Evolutionary conservation across 345 rosid genomes (phyloP), one percentile per base, ranked within the genome.

Genomic region (Reutealis trisperma): DNA sequence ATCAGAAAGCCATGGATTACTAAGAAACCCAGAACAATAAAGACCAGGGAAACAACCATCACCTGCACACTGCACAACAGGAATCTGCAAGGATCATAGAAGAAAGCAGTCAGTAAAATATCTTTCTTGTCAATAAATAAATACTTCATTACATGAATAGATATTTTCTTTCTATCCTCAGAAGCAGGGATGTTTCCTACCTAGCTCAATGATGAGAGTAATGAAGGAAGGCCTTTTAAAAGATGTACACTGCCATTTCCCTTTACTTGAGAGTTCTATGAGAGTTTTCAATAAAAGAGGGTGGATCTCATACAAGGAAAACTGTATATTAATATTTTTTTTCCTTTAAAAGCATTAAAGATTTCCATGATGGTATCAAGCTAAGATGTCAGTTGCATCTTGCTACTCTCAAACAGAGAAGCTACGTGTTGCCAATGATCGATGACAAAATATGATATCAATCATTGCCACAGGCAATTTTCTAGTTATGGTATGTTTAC

Each of bases 1-100:
- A 88, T 96, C 97, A 76, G 98, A 91, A 76, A 96, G 93, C 98
- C 99, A 96, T 2, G 96, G 94, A 70, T 87, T 85, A 57, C 71
- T 70, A 62, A 87, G 93, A 67, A 90, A 71, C 72, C 76, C 45
- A 2, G 87, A 84, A 70, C 49, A 74, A 82, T 93, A 96, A 64
- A 96, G 94, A 78, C 99, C 99, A 5, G 98, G 97, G 82, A 96
- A 96, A 71, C 89, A 85, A 70, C 89, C 93, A 22, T 88, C 92
- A 16, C 88, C 93, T 41, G 98, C 84, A 75, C 87, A 85, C 74
- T 80, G 86, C 81, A 96, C 90, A 57, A 87, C 78, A 67, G 90
- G 90, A 86, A 94, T 71, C 99, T 96, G 86, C 84, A 87, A 55
- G 44, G 32, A 80, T 61, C 49, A 57, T 62, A 52, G 73, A 78